Evolutionary conservation across 495 filamentous ascomycete genomes (phyloP).

Genomic region (Cenococcum geophilum): DNA sequence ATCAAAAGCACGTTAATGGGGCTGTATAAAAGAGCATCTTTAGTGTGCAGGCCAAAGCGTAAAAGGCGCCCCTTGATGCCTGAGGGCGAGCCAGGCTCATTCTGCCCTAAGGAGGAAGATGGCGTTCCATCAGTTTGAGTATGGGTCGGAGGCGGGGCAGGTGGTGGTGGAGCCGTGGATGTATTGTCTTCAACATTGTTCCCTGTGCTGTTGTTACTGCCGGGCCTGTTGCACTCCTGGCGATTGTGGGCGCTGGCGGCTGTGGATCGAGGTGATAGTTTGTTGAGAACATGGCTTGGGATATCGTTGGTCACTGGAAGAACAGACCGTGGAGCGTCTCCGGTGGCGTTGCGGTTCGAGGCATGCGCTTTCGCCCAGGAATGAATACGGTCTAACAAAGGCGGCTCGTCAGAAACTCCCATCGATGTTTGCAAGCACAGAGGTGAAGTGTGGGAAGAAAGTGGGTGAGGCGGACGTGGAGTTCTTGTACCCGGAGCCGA

Average conservation of each 20-base stretch:
- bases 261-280: slow-evolving; percentile 4
- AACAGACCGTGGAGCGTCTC: slow-evolving; percentile 15
- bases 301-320: slow-evolving; percentile 17
- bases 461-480: too few species aligned
- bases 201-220: slow-evolving; percentile 13
- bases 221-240: slow-evolving; percentile 1
- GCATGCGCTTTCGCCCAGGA: slow-evolving; percentile 28
- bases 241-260: background rate
- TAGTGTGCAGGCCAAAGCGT: slow-evolving; percentile 24
- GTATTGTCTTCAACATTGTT: slow-evolving; percentile 26
- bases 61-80: slow-evolving; percentile 26
- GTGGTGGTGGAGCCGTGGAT: slow-evolving; percentile 18
- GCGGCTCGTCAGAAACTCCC: slow-evolving; percentile 30
- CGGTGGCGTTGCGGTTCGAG: slow-evolving; percentile 19
- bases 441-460: background rate
- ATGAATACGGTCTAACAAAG: slow-evolving; percentile 28
- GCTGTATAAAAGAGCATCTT: slow-evolving; percentile 28
- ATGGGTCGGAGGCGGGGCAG: slow-evolving; percentile 23
- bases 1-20: slow-evolving; percentile 33
- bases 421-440: slow-evolving; percentile 20
- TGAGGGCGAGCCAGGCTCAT: background rate
- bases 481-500: too few species aligned
- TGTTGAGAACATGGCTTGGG: slow-evolving; percentile 2
- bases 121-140: slow-evolving; percentile 19
- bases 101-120: slow-evolving; percentile 24